Conservation (phyloP, 2,329 filamentous ascomycete genomes). For the Erysiphe pulchra region DNA sequence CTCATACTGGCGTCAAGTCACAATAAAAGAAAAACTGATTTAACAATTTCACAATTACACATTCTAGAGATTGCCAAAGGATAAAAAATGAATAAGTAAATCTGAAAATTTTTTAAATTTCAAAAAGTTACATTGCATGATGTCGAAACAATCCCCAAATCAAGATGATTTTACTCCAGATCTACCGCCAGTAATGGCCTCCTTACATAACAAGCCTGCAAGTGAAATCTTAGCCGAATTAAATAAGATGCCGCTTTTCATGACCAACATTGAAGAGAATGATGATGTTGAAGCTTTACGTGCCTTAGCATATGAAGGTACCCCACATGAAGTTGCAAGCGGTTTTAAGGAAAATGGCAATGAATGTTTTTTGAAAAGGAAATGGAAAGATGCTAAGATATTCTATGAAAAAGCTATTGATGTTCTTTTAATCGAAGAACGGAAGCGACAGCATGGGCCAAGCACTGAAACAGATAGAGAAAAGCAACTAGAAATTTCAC, state of each 20-base stretch:
- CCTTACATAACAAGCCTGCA: constrained; percentile 25
- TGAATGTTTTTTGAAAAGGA: constrained; percentile 49
- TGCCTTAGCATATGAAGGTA: constrained; percentile 81
- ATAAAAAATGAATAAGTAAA: no score
- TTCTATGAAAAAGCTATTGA: constrained; percentile 76
- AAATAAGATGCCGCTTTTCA: constrained; percentile 66
- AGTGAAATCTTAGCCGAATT: constrained; percentile 37
- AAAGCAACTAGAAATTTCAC: constrained; percentile 24
- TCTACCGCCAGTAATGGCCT: constrained; percentile 32
- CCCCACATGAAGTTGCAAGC: constrained; percentile 52
- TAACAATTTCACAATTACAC: no score
- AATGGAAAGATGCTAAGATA: constrained; percentile 64
- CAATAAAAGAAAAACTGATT: no score
- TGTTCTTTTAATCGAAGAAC: constrained; percentile 39
- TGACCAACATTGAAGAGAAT: constrained; percentile 81
- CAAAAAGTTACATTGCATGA: no score
- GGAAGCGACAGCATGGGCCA: constrained; percentile 19
- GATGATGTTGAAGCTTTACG: constrained; percentile 64
- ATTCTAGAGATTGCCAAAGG: no score
- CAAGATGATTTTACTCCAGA: constrained; percentile 8
- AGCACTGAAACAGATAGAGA: constrained; percentile 17
- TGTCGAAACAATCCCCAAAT: background rate
- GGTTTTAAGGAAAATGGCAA: constrained; percentile 88
- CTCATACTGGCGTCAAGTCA: no score
- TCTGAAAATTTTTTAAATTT: no score